Conservation (phyloP, 495 filamentous ascomycete genomes). For the Lophium mytilinum region DNA sequence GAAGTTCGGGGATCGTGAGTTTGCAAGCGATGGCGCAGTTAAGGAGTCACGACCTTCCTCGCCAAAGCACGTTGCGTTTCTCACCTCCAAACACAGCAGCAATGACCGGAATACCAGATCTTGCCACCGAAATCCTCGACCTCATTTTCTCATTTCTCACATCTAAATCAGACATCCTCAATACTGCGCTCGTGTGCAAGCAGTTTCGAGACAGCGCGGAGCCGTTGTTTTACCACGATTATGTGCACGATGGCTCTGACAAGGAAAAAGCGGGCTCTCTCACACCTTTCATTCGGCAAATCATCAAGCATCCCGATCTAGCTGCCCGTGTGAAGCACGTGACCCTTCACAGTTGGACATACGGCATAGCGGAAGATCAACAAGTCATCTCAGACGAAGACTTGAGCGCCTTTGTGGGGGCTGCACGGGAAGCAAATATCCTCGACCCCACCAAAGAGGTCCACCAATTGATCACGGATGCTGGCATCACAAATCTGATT, state of each 20-base stretch:
- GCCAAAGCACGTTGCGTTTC: no score
- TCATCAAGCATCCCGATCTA: background rate
- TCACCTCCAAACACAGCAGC: background rate
- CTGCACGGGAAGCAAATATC: slow-evolving; percentile 8
- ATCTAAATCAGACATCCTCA: background rate
- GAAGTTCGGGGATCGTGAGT: background rate
- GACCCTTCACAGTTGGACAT: background rate
- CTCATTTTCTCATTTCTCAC: background rate
- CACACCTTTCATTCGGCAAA: background rate
- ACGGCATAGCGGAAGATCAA: background rate
- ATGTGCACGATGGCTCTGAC: background rate
- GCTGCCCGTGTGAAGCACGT: background rate
- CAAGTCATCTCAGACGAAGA: no score
- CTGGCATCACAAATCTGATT: no score
- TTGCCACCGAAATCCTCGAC: background rate
- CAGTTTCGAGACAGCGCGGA: background rate
- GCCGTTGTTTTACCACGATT: background rate
- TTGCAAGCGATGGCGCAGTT: background rate
- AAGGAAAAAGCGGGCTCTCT: background rate
- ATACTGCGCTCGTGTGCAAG: background rate
- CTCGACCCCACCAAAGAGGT: no score
- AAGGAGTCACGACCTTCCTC: no score
- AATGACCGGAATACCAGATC: background rate
- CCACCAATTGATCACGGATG: no score
- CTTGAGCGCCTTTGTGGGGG: no score